Evolutionary conservation across 139 green algal species (phyloP).

Genomic region (Micractinium sp.): DNA sequence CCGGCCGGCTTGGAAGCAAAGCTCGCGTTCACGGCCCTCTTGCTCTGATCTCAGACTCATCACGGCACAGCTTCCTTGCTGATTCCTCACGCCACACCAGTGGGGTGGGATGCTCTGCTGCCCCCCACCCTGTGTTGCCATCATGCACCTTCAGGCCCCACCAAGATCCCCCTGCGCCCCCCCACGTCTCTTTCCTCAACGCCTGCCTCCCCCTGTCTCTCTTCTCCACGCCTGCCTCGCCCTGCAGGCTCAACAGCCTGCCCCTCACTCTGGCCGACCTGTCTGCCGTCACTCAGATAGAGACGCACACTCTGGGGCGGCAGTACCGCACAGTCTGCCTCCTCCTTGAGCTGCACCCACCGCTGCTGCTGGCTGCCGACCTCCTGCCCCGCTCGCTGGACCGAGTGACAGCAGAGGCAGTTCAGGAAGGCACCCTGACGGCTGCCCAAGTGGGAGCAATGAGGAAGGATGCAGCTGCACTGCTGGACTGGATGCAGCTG

Average conservation of each 20-base stretch:
- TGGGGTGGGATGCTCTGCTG: no score
- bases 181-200: no score
- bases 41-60: no score
- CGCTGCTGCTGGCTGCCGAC: conserved; percentile 23
- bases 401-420: background rate
- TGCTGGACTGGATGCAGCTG: conserved; percentile 11
- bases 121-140: no score
- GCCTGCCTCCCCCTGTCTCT: no score
- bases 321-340: conserved; percentile 1
- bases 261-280: conserved; percentile 21
- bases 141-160: no score
- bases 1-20: no score
- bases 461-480: background rate
- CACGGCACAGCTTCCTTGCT: no score
- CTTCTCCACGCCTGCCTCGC: background rate
- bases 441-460: background rate
- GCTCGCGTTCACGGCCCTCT: no score
- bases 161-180: no score
- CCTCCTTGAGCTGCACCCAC: conserved; percentile 17
- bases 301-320: background rate
- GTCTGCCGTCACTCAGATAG: background rate
- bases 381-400: conserved; percentile 17
- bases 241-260: conserved; percentile 12
- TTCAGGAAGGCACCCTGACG: background rate
- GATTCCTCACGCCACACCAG: no score